Evolutionary conservation across 2,329 filamentous ascomycete genomes (phyloP).

Genomic region (Coniochaeta sp.): DNA sequence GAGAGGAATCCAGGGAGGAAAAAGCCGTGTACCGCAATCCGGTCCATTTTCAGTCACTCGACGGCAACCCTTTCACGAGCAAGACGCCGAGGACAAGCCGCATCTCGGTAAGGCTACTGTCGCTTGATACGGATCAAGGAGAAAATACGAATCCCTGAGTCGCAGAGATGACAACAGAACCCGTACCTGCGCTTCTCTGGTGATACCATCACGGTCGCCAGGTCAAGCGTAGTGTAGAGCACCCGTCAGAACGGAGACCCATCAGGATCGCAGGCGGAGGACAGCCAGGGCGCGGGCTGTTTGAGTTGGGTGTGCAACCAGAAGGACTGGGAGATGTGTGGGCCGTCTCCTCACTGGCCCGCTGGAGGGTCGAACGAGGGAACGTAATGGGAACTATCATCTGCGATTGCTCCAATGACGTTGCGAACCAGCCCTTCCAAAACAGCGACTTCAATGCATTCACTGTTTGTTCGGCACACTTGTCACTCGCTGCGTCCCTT

Average conservation of each 20-base stretch:
- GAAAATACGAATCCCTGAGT: background rate
- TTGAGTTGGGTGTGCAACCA: background rate
- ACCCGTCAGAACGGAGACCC: background rate
- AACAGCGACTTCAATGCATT: background rate
- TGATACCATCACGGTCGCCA: too few species aligned
- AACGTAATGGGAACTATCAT: background rate
- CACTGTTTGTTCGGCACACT: background rate
- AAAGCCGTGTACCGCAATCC: background rate
- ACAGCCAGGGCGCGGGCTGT: background rate
- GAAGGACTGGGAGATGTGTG: background rate
- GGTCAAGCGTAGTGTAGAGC: background rate
- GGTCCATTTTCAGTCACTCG: background rate
- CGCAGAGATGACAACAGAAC: background rate
- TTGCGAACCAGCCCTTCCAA: background rate
- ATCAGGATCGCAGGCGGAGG: conserved; percentile 1
- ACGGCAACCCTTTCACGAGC: background rate
- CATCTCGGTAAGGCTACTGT: background rate
- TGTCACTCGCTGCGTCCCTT: background rate
- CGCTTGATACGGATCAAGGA: background rate
- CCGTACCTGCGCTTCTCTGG: background rate
- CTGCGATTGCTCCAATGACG: background rate
- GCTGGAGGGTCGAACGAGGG: background rate
- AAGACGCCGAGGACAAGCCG: background rate
- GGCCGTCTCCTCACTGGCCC: background rate
- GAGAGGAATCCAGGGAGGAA: background rate